Base-by-base conservation (phyloP, 768 basidiomycete species). In the Gloeophyllum trabeum region DNA sequence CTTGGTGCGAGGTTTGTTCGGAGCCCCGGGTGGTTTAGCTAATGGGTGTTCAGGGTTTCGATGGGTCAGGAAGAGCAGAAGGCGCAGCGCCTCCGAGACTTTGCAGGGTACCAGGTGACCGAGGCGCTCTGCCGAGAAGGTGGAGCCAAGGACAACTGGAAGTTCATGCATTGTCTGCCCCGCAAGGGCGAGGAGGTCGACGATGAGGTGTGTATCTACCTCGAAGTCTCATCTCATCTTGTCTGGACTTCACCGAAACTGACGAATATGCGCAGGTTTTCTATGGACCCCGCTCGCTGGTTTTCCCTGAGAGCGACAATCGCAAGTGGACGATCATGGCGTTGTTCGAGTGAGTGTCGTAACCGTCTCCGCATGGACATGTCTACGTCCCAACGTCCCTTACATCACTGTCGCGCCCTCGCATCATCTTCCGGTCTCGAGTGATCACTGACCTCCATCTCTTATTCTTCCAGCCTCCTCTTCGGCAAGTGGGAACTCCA, bases 51-150 rank as follows among this genome's bases (percentile, higher is more conserved):
- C 53, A 93, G 90, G 92, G 91, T 98, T 48, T 97, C 94, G 2
- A 98, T 99, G 96, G 96, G 96, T 14, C 91, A 96, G 61, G 96
- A 98, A 61, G 84, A 81, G 1, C 92, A 98, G 60, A 90, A 92
- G 48, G 86, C 67, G 24, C 79, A 89, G 51, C 79, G 94, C 13
- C 59, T 94, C 34, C 65, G 75, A 39, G 94, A 89, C 45, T 99
- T 99, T 63, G 48, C 74, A 14, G 93, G 96, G 2, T 99, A 88
- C 61, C 96, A 97, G 56, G 79, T 99, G 39, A 98, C 94, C 2
- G 91, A 97, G 58, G 63, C 74, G 24, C 71, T 98, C 23, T 92
- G 91, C 60, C 63, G 65, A 14, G 73, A 78, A 45, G 86, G 87
- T 5, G 87, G 81, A 10, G 91, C 92, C 7, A 81, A 87, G 24